phyloP scores from a whole-genome alignment of 352 stramenopile species.

The Globisporangium rhizosaccharum region DNA sequence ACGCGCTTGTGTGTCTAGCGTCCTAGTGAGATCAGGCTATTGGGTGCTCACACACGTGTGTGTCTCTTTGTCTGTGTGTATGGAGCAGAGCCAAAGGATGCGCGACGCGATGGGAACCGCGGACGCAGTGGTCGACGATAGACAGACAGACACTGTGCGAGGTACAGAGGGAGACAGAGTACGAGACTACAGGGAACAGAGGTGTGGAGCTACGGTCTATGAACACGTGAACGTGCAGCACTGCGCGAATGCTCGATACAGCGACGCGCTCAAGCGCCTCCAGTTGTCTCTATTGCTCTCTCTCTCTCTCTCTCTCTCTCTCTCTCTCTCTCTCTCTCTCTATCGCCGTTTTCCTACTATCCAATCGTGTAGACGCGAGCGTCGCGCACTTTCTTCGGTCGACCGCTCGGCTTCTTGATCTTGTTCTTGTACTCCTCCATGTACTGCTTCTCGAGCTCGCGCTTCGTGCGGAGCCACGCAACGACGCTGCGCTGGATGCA shows the following conservation, averaged over 20 bases:
- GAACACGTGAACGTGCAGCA: too few relatives aligned
- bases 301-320: too few relatives aligned
- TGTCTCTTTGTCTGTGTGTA: not conserved
- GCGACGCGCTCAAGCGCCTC: not conserved
- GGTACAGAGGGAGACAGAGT: not conserved
- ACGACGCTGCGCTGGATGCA: slow-evolving; percentile 51
- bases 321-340: not conserved
- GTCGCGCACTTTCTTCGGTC: slow-evolving; percentile 71
- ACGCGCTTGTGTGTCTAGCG: not conserved
- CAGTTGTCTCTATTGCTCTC: not conserved
- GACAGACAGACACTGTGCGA: slow-evolving; percentile 2
- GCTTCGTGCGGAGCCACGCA: slow-evolving; percentile 63
- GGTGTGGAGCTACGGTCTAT: too few relatives aligned
- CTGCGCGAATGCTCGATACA: too few relatives aligned
- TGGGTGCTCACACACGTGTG: not conserved
- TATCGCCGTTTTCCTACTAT: slow-evolving; percentile 14
- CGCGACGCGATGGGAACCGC: slow-evolving; percentile 27
- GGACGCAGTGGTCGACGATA: slow-evolving; percentile 46
- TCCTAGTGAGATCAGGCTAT: not conserved
- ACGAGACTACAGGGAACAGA: too few relatives aligned
- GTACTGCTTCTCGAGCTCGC: slow-evolving; percentile 58
- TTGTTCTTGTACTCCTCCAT: slow-evolving; percentile 85
- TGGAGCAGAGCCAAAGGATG: slow-evolving; percentile 14
- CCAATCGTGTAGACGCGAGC: slow-evolving; percentile 69
- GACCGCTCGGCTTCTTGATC: slow-evolving; percentile 77